Percentiles rank a stretch among this genome's conserved stretches.
Conservation (phyloP, 768 basidiomycete species). For the Suillus paluster region DNA sequence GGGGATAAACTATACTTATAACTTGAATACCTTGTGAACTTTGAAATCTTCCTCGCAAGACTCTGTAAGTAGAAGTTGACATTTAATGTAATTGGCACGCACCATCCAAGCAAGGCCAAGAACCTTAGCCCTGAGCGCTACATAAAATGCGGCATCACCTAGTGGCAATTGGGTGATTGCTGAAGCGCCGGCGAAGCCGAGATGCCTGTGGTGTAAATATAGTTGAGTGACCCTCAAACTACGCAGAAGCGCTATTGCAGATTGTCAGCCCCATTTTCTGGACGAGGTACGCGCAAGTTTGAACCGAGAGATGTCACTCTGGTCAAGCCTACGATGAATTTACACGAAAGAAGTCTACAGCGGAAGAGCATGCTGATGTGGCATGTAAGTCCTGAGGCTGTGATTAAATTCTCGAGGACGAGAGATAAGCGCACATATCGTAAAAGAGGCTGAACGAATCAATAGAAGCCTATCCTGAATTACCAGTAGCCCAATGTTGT, state of each 20-base stretch:
- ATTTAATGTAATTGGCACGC: neutral
- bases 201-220: neutral
- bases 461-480: too few species aligned
- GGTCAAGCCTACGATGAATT: neutral
- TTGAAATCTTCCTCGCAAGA: neutral
- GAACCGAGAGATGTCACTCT: neutral
- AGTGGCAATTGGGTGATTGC: neutral
- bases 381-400: neutral
- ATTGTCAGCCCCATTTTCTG: neutral
- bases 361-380: neutral
- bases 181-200: neutral
- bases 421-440: neutral
- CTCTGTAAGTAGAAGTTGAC: neutral
- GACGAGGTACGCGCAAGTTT: neutral
- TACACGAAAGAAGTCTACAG: neutral
- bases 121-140: neutral
- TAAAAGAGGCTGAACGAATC: neutral
- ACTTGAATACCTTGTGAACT: neutral
- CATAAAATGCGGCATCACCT: neutral
- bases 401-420: neutral
- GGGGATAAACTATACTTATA: neutral
- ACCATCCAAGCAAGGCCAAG: neutral
- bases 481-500: too few species aligned
- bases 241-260: too few species aligned
- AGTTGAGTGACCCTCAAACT: too few species aligned